These are phyloP conservation scores for Lepidium aucheri DNA, from an alignment of 345 rosid species.

Conservation along the genomic window DNA sequence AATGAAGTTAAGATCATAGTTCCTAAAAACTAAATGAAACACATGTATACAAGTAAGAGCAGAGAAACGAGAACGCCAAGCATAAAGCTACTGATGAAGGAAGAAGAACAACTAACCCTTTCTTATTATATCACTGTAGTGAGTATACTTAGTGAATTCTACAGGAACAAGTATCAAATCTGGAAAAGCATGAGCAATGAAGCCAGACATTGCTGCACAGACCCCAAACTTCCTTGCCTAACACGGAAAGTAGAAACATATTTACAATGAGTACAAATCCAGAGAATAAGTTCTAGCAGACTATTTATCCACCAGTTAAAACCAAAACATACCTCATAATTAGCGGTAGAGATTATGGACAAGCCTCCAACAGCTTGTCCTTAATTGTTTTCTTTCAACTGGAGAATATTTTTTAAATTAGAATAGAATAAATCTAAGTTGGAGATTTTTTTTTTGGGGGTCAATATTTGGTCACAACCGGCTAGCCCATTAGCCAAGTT, in stretches of 20 bases:
- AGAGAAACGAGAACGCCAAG: neutral
- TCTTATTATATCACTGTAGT: slow-evolving; percentile 71
- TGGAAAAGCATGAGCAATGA: slow-evolving; percentile 76
- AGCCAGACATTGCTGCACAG: slow-evolving; percentile 98
- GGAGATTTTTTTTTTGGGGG: no score
- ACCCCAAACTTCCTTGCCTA: slow-evolving; percentile 89
- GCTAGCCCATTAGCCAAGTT: no score
- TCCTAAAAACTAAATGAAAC: slow-evolving; percentile 45
- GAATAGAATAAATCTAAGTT: no score
- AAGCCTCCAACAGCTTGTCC: slow-evolving; percentile 77
- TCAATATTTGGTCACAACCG: no score
- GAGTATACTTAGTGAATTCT: slow-evolving; percentile 71
- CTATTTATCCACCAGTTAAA: neutral
- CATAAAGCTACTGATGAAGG: neutral
- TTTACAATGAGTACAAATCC: neutral
- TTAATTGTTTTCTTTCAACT: no score
- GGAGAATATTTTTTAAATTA: no score
- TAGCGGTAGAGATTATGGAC: slow-evolving; percentile 95
- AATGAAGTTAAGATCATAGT: slow-evolving; percentile 64
- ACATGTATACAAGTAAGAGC: slow-evolving; percentile 18
- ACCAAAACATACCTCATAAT: slow-evolving; percentile 62
- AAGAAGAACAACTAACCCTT: slow-evolving; percentile 44
- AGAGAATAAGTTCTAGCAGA: neutral
- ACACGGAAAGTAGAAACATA: neutral
- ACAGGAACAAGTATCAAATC: slow-evolving; percentile 66